Evolutionary conservation across 2,329 filamentous ascomycete species (phyloP), one percentile per base, ranked within the genome.

Genomic region (Aspergillus candidus): DNA sequence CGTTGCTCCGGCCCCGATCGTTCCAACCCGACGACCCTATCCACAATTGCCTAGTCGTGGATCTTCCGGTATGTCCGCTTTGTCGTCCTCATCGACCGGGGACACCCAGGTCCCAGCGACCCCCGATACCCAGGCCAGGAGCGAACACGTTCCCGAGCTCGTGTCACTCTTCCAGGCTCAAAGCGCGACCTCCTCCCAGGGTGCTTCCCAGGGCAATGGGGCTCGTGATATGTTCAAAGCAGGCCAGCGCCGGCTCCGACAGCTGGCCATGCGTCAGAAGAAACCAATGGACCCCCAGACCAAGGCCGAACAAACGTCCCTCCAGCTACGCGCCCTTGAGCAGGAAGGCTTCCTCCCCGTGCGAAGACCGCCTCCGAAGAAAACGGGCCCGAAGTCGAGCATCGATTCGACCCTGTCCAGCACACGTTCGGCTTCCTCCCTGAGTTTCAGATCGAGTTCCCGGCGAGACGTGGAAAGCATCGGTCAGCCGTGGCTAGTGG

Each of bases 401-500:
- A 29, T 58, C 10, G 58, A 56, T 12, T 51, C 52, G 2, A 49
- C 42, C 39, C 15, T 50, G 38, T 48, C 54, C 46, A 43, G 33
- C 12, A 46, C 50, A 4, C 40, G 43, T 14, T 50, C 49, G 10
- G 32, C 44, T 11, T 45, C 46, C 34, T 38, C 47, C 38, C 44
- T 52, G 34, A 54, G 50, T 35, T 62, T 61, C n/a, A 56, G 46
- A 41, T 61, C 61, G 0, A 63, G 49, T 35, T 57, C 59, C 30
- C 58, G 49, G 43, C 54, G 58, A 31, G 65, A 68, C 38, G 60
- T 68, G 14, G 63, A 68, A 44, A 58, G 50, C 17, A 67, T 67
- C 40, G 65, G 65, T 17, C 64, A 59, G 40, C 63, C 64, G 39
- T 68, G 65, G 65, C 47, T 68, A 34, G 57, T 55, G 29, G 57